Evolutionary conservation across 164 flowering plant genomes (phyloP), one percentile per base, ranked within the genome.

Genomic region (Chloranthus sessilifolius): DNA sequence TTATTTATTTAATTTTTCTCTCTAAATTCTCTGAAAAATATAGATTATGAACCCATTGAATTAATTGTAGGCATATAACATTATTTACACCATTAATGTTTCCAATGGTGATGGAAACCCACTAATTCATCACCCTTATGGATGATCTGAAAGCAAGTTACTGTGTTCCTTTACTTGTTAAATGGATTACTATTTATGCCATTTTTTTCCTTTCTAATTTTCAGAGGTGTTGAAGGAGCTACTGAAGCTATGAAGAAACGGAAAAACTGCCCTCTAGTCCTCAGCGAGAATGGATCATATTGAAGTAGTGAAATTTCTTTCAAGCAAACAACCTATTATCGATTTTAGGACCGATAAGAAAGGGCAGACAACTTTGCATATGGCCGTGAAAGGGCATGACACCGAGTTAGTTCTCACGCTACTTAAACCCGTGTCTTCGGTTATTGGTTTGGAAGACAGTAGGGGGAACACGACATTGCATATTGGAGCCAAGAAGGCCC

Each of bases 341-440:
- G 85, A 78, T 15, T 75, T 71, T 52, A 70, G 88, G 73, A 74
- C 72, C n/a, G 98, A 92, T 60, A 73, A 69, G 44, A 85, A 92
- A 62, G 98, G 98, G 11, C 98, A 88, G 63, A 79, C 95, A 28
- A 84, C 98, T 17, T 44, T 86, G 52, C 96, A 92, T 64, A 92
- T 92, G 96, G 98, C 98, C 52, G 96, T 84, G 21, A 92, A 92
- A 61, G 98, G 96, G 33, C 81, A 75, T 49, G 83, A 74, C 59
- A 74, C 69, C 37, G 89, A 73, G 14, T 74, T 88, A 54, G 87
- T 88, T 63, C 57, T 51, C 7, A 95, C 80, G 65, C 64, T 92
- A 68, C 59, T 88, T 4, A 82, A 71, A 46, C 87, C 91, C 7
- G 84, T 88, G 23, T 76, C 84, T 2, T 57, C 82, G 0, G 81